These are phyloP conservation scores for Penicillium janthinellum DNA, from an alignment of 2,329 filamentous ascomycete species.

Conservation along the genomic window DNA sequence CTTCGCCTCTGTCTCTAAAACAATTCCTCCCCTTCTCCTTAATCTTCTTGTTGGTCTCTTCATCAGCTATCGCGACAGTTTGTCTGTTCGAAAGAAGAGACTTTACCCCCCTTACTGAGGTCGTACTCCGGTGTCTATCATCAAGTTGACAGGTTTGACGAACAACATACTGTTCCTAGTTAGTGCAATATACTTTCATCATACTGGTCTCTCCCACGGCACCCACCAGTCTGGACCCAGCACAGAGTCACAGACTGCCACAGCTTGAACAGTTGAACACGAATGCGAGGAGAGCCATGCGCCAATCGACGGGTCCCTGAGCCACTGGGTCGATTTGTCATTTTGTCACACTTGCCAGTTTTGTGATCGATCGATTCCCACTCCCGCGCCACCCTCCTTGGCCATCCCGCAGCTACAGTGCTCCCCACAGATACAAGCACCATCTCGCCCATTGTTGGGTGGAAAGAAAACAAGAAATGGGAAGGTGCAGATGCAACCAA, in stretches of 20 bases:
- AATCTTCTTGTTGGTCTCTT: background rate
- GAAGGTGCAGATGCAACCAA: background rate
- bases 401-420: background rate
- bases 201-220: background rate
- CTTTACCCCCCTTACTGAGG: background rate
- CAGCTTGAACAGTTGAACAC: background rate
- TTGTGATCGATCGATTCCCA: conserved; percentile 21
- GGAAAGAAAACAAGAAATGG: background rate
- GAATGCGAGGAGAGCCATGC: conserved; percentile 4
- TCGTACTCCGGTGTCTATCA: background rate
- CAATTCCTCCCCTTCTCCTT: background rate
- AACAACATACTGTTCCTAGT: no score
- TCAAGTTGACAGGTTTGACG: background rate
- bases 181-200: background rate
- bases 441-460: background rate
- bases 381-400: background rate
- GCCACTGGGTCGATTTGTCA: background rate
- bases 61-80: background rate
- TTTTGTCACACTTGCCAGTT: conserved; percentile 2
- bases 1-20: background rate
- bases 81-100: background rate
- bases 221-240: background rate
- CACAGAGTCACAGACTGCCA: no score
- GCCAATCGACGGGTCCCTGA: background rate
- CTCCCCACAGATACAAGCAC: background rate